These are phyloP conservation scores for Colletotrichum cuscutae DNA, from an alignment of 2,329 filamentous ascomycete species.

Conservation along the genomic window DNA sequence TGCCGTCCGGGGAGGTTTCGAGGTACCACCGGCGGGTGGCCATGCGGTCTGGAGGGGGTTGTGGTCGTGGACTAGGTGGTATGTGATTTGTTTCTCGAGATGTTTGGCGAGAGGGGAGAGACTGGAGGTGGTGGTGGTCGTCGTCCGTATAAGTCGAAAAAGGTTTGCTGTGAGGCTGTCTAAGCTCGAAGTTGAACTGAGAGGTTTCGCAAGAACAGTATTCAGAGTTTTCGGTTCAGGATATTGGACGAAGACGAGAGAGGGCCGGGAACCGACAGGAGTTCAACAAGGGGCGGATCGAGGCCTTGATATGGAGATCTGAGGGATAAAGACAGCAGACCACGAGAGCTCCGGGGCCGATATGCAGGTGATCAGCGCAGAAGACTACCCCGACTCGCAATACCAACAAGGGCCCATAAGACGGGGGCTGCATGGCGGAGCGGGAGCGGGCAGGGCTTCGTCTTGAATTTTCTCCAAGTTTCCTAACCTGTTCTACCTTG, in stretches of 20 bases:
- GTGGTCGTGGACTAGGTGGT: slow-evolving; percentile 11
- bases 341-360: background rate
- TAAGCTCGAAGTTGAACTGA: background rate
- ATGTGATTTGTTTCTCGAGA: slow-evolving; percentile 33
- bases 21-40: slow-evolving; percentile 47
- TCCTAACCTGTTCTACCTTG: too few species aligned
- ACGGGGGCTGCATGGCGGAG: slow-evolving; percentile 14
- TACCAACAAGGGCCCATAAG: slow-evolving; percentile 23
- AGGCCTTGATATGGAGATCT: slow-evolving; percentile 29
- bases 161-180: background rate
- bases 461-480: background rate
- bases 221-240: background rate
- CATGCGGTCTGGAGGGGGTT: slow-evolving; percentile 40
- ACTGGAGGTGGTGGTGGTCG: background rate
- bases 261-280: background rate
- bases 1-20: slow-evolving; percentile 47
- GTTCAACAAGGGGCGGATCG: background rate
- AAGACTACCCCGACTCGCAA: slow-evolving; percentile 26
- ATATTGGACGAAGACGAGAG: background rate
- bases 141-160: background rate
- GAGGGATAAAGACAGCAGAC: slow-evolving; percentile 5
- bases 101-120: slow-evolving; percentile 20
- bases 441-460: slow-evolving; percentile 34
- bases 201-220: background rate
- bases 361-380: slow-evolving; percentile 38